Conservation (phyloP, 2,329 filamentous ascomycete genomes). For the Aspergillus niger region DNA sequence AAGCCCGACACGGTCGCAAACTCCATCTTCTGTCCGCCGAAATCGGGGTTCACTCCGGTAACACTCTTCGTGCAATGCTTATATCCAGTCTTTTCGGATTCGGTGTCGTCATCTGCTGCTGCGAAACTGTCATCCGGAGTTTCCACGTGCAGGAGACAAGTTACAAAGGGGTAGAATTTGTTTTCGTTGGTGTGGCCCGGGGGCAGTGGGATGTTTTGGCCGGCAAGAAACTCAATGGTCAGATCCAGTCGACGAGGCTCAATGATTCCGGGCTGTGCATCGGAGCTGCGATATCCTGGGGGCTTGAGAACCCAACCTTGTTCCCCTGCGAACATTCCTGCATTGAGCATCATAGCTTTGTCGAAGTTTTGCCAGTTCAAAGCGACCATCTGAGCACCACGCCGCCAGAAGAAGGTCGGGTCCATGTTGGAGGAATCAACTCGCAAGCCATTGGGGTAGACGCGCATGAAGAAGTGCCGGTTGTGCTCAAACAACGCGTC, state of each 20-base stretch:
- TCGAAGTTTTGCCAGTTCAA: constrained; percentile 93
- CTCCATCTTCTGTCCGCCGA: constrained; percentile 59
- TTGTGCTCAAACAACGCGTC: constrained; percentile 80
- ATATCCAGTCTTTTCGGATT: constrained; percentile 49
- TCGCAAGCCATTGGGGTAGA: constrained; percentile 81
- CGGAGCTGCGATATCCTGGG: constrained; percentile 62
- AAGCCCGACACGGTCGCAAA: constrained; percentile 61
- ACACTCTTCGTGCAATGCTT: constrained; percentile 61
- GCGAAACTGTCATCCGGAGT: constrained; percentile 54
- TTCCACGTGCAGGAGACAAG: constrained; percentile 79
- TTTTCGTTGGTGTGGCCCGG: constrained; percentile 54
- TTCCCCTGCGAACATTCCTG: constrained; percentile 83
- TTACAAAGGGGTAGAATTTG: constrained; percentile 72
- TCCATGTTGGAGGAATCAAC: constrained; percentile 86
- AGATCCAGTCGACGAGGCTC: constrained; percentile 63
- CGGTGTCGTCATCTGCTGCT: constrained; percentile 51
- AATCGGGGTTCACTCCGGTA: constrained; percentile 65
- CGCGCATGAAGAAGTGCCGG: constrained; percentile 76
- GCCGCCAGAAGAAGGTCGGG: constrained; percentile 80
- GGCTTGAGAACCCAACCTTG: constrained; percentile 87
- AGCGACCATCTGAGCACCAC: constrained; percentile 86
- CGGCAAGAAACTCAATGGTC: constrained; percentile 72
- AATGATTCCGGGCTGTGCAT: constrained; percentile 39
- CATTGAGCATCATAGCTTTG: constrained; percentile 93
- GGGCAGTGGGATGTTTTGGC: constrained; percentile 72